phyloP scores from a whole-genome alignment of 345 rosid species.

The Streptanthus diversifolius region DNA sequence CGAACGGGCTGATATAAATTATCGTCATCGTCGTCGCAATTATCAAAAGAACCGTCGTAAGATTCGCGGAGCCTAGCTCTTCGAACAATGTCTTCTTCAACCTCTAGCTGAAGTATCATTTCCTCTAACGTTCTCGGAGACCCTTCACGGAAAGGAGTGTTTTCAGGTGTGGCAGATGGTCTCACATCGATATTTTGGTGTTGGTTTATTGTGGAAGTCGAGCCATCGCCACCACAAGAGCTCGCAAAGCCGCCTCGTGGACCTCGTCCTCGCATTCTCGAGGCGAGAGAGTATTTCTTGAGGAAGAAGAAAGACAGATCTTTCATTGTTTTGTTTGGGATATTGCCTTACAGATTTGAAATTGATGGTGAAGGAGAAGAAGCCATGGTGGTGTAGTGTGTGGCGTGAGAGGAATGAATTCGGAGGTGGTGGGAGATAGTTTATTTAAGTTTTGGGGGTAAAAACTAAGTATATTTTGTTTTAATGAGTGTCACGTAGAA shows the following conservation, averaged over 20 bases:
- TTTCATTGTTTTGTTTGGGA: constrained; percentile 44
- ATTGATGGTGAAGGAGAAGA: constrained; percentile 7
- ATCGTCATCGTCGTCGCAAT: not conserved
- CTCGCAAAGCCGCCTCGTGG: constrained; percentile 36
- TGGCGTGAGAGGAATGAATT: constrained; percentile 32
- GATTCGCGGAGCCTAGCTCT: constrained; percentile 40
- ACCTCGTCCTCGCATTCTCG: constrained; percentile 66
- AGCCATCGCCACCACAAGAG: constrained; percentile 56
- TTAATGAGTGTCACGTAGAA: constrained; percentile 33
- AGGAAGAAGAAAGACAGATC: constrained; percentile 65
- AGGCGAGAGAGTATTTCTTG: constrained; percentile 51
- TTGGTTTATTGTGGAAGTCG: constrained; percentile 73
- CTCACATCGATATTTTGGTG: constrained; percentile 17
- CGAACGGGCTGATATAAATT: constrained; percentile 36
- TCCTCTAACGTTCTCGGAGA: constrained; percentile 62
- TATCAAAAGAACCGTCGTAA: constrained; percentile 20
- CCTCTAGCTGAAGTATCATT: constrained; percentile 75
- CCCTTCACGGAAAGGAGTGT: constrained; percentile 14
- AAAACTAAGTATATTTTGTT: constrained; percentile 2
- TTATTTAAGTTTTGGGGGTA: constrained; percentile 24
- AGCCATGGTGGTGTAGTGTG: constrained; percentile 16
- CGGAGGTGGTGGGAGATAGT: constrained; percentile 24
- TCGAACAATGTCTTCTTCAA: constrained; percentile 69
- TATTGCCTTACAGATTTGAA: constrained; percentile 9
- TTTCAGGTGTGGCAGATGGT: constrained; percentile 19